These are phyloP conservation scores for Alloteropsis semialata DNA, from an alignment of 176 grass and related monocot species.

Conservation along the genomic window DNA sequence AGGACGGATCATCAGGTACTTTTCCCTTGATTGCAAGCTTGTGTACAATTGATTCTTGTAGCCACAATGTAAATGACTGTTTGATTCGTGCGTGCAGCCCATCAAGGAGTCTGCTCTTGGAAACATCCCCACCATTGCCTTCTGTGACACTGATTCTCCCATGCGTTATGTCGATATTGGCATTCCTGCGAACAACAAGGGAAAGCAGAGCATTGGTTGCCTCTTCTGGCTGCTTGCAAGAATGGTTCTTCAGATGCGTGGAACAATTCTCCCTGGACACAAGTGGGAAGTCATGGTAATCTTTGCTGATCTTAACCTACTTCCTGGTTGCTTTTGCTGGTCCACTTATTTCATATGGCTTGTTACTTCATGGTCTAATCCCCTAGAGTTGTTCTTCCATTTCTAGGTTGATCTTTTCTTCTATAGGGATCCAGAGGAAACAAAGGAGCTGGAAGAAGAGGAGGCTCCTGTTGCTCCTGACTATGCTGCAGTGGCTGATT, in stretches of 20 bases:
- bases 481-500: conserved; percentile 34
- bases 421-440: conserved; percentile 80
- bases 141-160: conserved; percentile 83
- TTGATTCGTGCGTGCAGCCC: not conserved
- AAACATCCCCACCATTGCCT: conserved; percentile 23
- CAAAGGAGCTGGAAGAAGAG: conserved; percentile 77
- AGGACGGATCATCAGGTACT: conserved; percentile 71
- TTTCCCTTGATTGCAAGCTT: not conserved
- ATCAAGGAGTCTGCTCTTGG: conserved; percentile 24
- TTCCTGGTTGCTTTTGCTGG: not conserved
- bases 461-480: conserved; percentile 41
- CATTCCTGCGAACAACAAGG: conserved; percentile 91
- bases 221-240: conserved; percentile 78
- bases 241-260: conserved; percentile 78
- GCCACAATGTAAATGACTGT: not conserved
- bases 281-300: conserved; percentile 87
- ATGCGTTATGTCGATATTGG: conserved; percentile 92
- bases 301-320: not conserved
- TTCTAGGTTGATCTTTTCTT: conserved; percentile 77
- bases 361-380: not conserved
- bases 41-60: not conserved
- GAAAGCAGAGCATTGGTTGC: conserved; percentile 83
- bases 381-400: not conserved
- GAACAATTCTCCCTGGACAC: conserved; percentile 61
- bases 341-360: not conserved